Conservation (phyloP, 768 basidiomycete genomes). For the Pisolithus sp. region DNA sequence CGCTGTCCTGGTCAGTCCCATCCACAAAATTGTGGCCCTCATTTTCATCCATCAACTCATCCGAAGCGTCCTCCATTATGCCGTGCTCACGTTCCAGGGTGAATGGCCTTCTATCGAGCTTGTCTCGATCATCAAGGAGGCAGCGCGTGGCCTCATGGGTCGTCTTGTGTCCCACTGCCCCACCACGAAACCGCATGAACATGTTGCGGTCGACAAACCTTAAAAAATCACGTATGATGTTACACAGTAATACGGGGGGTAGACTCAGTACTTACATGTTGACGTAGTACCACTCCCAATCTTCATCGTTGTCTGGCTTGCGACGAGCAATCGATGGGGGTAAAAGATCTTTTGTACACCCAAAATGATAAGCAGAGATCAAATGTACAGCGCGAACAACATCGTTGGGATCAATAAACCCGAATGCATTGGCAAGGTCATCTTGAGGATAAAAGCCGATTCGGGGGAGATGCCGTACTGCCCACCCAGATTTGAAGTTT, state of each 20-base stretch:
- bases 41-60: background rate
- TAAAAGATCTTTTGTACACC: slow-evolving; percentile 13
- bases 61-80: background rate
- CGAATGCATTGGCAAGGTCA: background rate
- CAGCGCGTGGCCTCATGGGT: background rate
- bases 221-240: background rate
- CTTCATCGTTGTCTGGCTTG: slow-evolving; percentile 13
- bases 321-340: slow-evolving; percentile 1
- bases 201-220: slow-evolving; percentile 15
- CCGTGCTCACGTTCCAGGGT: background rate
- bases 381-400: background rate
- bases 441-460: background rate
- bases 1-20: too few relatives aligned
- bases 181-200: slow-evolving; percentile 29
- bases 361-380: background rate
- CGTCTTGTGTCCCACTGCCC: slow-evolving; percentile 25
- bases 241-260: background rate
- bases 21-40: background rate
- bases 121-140: background rate
- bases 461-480: background rate
- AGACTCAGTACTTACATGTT: slow-evolving; percentile 9
- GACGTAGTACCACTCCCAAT: slow-evolving; percentile 25
- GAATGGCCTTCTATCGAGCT: background rate
- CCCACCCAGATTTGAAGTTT: background rate
- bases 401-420: background rate